phyloP scores from a whole-genome alignment of 495 filamentous ascomycete genomes.

The Penicillium desertorum region DNA sequence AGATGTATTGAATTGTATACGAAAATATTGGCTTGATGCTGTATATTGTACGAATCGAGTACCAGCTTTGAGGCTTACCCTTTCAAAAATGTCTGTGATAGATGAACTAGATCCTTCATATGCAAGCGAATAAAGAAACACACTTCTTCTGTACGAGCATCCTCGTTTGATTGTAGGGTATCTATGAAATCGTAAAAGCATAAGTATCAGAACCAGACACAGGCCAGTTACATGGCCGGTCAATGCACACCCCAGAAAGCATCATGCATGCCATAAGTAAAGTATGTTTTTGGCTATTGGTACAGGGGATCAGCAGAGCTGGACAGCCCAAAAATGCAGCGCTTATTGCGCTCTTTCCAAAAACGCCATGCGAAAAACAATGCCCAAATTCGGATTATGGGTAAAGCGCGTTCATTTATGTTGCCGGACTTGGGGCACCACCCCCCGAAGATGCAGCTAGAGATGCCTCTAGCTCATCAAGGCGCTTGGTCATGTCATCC shows the following conservation, averaged over 20 bases:
- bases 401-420: slow-evolving; percentile 16
- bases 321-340: neutral
- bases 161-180: slow-evolving; percentile 26
- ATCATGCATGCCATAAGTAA: neutral
- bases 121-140: neutral
- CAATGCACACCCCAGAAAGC: neutral
- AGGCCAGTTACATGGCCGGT: neutral
- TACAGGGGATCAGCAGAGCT: neutral
- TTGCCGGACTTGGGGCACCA: slow-evolving; percentile 21
- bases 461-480: slow-evolving; percentile 83
- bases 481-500: slow-evolving; percentile 89
- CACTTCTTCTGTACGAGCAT: slow-evolving; percentile 1
- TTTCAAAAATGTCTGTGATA: neutral
- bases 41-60: slow-evolving; percentile 21
- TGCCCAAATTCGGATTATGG: neutral
- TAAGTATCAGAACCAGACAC: slow-evolving; percentile 1
- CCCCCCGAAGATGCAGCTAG: slow-evolving; percentile 23
- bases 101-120: slow-evolving; percentile 5
- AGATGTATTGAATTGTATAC: slow-evolving; percentile 3
- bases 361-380: slow-evolving; percentile 8
- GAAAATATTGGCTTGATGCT: slow-evolving; percentile 15
- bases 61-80: neutral
- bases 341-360: slow-evolving; percentile 2
- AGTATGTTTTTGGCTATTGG: neutral
- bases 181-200: slow-evolving; percentile 20